These are phyloP conservation scores for Corynespora cassiicola DNA, from an alignment of 2,329 filamentous ascomycete genomes.

Conservation along the genomic window DNA sequence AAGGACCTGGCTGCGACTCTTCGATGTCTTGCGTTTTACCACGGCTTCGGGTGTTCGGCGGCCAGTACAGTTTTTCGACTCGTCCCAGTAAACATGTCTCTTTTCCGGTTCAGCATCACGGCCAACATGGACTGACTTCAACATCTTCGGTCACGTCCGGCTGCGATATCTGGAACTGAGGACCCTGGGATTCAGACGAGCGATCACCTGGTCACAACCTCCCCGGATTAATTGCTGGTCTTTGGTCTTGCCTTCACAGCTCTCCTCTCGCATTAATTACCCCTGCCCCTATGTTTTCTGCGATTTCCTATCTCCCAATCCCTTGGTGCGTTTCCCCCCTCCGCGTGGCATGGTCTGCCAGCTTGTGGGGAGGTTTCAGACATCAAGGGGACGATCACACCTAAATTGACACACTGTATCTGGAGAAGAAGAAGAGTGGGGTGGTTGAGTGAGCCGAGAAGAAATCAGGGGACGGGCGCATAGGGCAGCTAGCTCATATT, in stretches of 20 bases:
- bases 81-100: conserved; percentile 34
- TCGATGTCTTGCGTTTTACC: conserved; percentile 28
- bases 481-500: conserved; percentile 27
- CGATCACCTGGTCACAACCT: conserved; percentile 32
- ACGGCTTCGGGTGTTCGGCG: conserved; percentile 35
- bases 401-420: conserved; percentile 41
- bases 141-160: conserved; percentile 12
- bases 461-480: conserved; percentile 20
- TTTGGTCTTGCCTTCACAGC: conserved; percentile 34
- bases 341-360: conserved; percentile 48
- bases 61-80: conserved; percentile 36
- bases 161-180: conserved; percentile 10
- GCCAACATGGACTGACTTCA: conserved; percentile 25
- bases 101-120: conserved; percentile 27
- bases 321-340: conserved; percentile 41
- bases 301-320: conserved; percentile 26
- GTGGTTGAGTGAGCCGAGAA: conserved; percentile 24
- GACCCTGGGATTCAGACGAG: conserved; percentile 29
- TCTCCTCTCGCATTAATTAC: conserved; percentile 39
- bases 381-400: conserved; percentile 43
- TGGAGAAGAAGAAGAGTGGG: conserved; percentile 23
- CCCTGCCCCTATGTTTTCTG: conserved; percentile 31
- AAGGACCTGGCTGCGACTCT: conserved; percentile 40
- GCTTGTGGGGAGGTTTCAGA: conserved; percentile 49
- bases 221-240: conserved; percentile 35